Percentiles rank a stretch among this genome's conserved stretches.
Evolutionary conservation across 1,139 yeast species (phyloP).

Genomic region (Candida sojae): DNA sequence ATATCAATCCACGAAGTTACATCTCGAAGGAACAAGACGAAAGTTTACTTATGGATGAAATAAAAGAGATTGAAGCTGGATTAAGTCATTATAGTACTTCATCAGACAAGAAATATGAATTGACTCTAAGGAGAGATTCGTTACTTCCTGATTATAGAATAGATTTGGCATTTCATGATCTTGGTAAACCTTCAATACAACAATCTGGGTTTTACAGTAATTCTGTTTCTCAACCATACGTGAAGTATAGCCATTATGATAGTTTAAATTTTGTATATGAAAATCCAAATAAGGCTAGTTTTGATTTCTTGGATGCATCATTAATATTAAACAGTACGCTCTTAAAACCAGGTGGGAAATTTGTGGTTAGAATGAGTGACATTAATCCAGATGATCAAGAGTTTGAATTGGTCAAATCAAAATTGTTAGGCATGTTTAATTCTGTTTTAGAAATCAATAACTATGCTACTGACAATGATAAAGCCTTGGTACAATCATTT

Average conservation of each 20-base stretch:
- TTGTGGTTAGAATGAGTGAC: slow-evolving; percentile 71
- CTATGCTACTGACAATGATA: slow-evolving; percentile 1
- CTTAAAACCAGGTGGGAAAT: slow-evolving; percentile 66
- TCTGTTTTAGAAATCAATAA: slow-evolving; percentile 39
- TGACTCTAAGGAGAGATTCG: background rate
- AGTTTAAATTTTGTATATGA: slow-evolving; percentile 27
- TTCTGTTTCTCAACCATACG: slow-evolving; percentile 75
- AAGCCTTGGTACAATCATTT: slow-evolving; percentile 39
- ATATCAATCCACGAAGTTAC: slow-evolving; percentile 23
- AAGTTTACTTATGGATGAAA: slow-evolving; percentile 17
- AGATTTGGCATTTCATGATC: slow-evolving; percentile 79
- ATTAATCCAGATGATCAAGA: slow-evolving; percentile 56
- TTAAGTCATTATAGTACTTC: slow-evolving; percentile 1
- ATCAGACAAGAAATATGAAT: background rate
- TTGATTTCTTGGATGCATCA: slow-evolving; percentile 90
- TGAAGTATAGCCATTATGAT: slow-evolving; percentile 27
- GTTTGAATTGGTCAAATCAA: slow-evolving; percentile 54
- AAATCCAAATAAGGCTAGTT: slow-evolving; percentile 28
- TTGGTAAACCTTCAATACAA: slow-evolving; percentile 77
- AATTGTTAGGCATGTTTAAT: slow-evolving; percentile 61
- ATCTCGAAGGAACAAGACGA: slow-evolving; percentile 31
- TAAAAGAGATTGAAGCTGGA: slow-evolving; percentile 17
- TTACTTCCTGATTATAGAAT: slow-evolving; percentile 25
- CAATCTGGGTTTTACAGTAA: slow-evolving; percentile 64
- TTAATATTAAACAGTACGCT: slow-evolving; percentile 70